Evolutionary conservation across 768 basidiomycete genomes (phyloP).

Genomic region (Mycena pura): DNA sequence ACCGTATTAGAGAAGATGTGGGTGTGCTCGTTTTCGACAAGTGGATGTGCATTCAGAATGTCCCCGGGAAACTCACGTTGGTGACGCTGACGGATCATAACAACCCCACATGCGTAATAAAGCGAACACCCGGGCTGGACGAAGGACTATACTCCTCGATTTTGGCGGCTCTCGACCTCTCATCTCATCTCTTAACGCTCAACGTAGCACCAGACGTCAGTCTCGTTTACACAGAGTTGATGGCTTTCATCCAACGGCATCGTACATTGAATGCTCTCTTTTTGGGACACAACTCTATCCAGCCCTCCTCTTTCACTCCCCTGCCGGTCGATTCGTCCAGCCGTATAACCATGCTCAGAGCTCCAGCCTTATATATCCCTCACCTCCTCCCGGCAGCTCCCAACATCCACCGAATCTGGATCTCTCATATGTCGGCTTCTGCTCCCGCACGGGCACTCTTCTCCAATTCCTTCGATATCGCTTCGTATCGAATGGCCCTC

Average conservation of each 20-base stretch:
- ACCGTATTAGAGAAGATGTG: conserved; percentile 13
- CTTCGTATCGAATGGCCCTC: conserved; percentile 7
- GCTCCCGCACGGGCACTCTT: too few species aligned
- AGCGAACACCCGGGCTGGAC: not conserved
- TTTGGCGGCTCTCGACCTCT: conserved; percentile 12
- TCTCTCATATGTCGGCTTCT: not conserved
- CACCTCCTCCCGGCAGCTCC: conserved; percentile 22
- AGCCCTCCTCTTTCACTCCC: not conserved
- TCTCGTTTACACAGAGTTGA: conserved; percentile 5
- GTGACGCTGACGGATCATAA: conserved; percentile 10
- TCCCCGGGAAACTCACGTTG: conserved; percentile 8
- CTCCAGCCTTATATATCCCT: conserved; percentile 10
- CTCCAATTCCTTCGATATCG: not conserved
- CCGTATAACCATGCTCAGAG: not conserved
- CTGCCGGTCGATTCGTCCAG: not conserved
- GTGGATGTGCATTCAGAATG: conserved; percentile 22
- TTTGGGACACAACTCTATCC: not conserved
- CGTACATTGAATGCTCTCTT: not conserved
- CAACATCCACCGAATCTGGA: not conserved
- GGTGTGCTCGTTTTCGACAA: conserved; percentile 11
- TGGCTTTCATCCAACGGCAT: conserved; percentile 10
- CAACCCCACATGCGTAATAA: not conserved
- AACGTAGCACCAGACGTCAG: not conserved
- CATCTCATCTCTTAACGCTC: not conserved
- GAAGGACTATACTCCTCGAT: conserved; percentile 5